These are phyloP conservation scores for Scleromitrula shiraiana DNA, from an alignment of 2,329 filamentous ascomycete species.

Conservation along the genomic window DNA sequence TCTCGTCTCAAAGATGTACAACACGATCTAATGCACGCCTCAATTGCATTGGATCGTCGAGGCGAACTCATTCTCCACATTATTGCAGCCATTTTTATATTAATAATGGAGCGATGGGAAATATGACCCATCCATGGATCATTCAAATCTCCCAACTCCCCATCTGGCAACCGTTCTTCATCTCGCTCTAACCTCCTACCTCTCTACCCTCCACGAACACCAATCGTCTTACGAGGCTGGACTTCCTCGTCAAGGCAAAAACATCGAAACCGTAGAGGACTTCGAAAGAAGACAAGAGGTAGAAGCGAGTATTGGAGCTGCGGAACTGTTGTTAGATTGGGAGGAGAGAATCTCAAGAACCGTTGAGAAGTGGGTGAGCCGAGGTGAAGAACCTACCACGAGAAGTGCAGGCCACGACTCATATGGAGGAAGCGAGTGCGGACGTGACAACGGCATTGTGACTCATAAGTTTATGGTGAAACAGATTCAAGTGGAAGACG, in stretches of 20 bases:
- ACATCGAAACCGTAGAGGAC: background rate
- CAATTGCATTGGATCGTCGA: background rate
- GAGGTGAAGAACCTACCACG: background rate
- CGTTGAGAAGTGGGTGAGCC: background rate
- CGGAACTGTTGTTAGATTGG: background rate
- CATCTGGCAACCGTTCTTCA: background rate
- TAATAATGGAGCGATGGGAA: background rate
- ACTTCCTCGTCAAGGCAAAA: slow-evolving; percentile 5
- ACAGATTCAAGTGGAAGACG: background rate
- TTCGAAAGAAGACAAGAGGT: background rate
- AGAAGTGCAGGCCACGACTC: slow-evolving; percentile 5
- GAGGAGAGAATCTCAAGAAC: background rate
- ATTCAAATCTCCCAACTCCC: slow-evolving; percentile 1
- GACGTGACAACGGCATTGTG: background rate
- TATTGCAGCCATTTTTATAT: background rate
- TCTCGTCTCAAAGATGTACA: slow-evolving; percentile 7
- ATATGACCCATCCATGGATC: background rate
- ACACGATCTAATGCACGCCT: background rate
- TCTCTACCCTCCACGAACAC: background rate
- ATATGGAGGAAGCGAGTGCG: background rate
- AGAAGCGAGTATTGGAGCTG: background rate
- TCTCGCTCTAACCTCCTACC: background rate
- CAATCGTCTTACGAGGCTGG: slow-evolving; percentile 6
- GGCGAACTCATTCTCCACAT: slow-evolving; percentile 1
- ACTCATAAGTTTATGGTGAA: background rate